Evolutionary conservation across 805 yeast genomes (phyloP).

Genomic region (Candida insectorum): DNA sequence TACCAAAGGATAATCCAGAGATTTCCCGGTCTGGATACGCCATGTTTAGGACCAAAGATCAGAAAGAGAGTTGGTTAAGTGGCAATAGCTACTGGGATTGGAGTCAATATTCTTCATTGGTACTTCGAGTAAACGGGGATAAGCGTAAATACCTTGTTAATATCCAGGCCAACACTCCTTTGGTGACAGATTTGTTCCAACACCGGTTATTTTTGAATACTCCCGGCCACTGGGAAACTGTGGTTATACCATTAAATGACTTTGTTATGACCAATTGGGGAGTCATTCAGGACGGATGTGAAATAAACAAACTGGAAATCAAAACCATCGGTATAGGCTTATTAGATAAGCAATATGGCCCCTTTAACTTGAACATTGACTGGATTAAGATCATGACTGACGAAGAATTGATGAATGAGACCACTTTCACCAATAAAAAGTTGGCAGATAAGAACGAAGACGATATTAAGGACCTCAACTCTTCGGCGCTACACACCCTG

Average conservation of each 20-base stretch:
- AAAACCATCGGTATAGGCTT: slow-evolving; percentile 77
- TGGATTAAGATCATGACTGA: slow-evolving; percentile 70
- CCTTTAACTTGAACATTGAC: slow-evolving; percentile 65
- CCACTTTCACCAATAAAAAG: slow-evolving; percentile 25
- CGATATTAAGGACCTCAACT: slow-evolving; percentile 11
- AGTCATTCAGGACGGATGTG: slow-evolving; percentile 46
- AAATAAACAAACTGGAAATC: slow-evolving; percentile 59
- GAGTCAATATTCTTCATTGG: slow-evolving; percentile 58
- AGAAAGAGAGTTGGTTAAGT: slow-evolving; percentile 48
- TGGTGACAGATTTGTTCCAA: slow-evolving; percentile 76
- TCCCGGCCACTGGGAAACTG: slow-evolving; percentile 83
- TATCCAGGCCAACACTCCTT: slow-evolving; percentile 76
- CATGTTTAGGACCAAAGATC: slow-evolving; percentile 78
- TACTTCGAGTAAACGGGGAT: slow-evolving; percentile 70
- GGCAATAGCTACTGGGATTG: slow-evolving; percentile 64
- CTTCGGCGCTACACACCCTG: slow-evolving; percentile 23
- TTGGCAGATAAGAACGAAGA: slow-evolving; percentile 16
- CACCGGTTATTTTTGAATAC: slow-evolving; percentile 69
- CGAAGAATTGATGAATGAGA: slow-evolving; percentile 41
- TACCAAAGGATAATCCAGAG: slow-evolving; percentile 61
- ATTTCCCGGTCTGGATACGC: slow-evolving; percentile 71
- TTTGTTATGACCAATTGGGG: slow-evolving; percentile 86
- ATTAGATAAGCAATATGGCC: slow-evolving; percentile 75
- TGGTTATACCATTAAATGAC: slow-evolving; percentile 70
- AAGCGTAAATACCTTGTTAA: slow-evolving; percentile 73